Evolutionary conservation across 192 early-diverging fungal species (phyloP).

Genomic region (Funneliformis geosporum): DNA sequence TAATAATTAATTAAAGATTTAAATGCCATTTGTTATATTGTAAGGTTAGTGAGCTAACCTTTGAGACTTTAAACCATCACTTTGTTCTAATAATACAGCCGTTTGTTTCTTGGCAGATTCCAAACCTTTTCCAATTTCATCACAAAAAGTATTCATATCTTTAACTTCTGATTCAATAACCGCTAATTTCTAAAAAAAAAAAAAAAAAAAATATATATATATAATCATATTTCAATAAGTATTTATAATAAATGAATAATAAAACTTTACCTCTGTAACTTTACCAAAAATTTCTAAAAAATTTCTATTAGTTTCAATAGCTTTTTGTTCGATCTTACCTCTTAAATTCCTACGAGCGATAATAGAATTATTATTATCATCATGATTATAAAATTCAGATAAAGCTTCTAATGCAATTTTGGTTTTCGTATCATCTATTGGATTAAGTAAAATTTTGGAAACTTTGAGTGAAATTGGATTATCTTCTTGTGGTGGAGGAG

Average conservation of each 20-base stretch:
- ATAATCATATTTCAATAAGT: neutral
- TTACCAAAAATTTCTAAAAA: constrained; percentile 59
- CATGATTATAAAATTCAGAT: constrained; percentile 57
- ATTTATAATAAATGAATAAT: neutral
- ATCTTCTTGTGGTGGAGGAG: constrained; percentile 29
- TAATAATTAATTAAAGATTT: neutral
- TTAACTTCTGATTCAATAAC: constrained; percentile 61
- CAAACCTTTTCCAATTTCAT: constrained; percentile 62
- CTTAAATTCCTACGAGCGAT: constrained; percentile 57
- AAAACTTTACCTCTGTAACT: constrained; percentile 47
- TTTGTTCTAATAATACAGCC: constrained; percentile 63
- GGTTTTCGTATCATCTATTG: constrained; percentile 65
- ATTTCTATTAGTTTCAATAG: constrained; percentile 52
- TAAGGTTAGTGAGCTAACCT: constrained; percentile 44
- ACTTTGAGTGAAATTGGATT: constrained; percentile 49
- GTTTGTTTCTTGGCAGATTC: constrained; percentile 59
- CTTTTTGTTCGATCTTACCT: constrained; percentile 61
- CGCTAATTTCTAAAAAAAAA: constrained; percentile 52
- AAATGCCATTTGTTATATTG: neutral
- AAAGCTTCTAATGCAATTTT: constrained; percentile 64
- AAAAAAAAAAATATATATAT: neutral
- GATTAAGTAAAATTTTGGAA: constrained; percentile 47
- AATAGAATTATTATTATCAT: constrained; percentile 41
- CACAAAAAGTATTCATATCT: constrained; percentile 57
- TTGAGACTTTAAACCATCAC: constrained; percentile 59